Base-by-base conservation (phyloP, 2,329 filamentous ascomycete genomes). In the Ophiostoma sp. region DNA sequence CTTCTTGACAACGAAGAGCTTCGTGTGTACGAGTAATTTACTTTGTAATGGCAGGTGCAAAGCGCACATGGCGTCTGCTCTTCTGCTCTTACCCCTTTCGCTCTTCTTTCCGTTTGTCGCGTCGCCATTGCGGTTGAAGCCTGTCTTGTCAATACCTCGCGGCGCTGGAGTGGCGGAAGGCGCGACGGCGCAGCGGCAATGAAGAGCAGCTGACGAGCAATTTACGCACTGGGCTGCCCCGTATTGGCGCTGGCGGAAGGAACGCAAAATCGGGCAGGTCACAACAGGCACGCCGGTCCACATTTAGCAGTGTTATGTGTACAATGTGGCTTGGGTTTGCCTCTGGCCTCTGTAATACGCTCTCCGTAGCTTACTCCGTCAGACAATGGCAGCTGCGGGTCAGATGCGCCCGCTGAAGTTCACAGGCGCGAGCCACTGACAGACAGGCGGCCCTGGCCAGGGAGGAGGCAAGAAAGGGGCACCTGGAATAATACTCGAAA, bases 241-340 rank as follows among this genome's bases (percentile, higher is more conserved):
- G 11, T 55, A n/a, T 49, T 49, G 49, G 49, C 49, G 49, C 49
- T 40, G 36, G 58, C 38, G 38, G 58, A 62, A 62, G 58, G 58
- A 40, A 62, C 58, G 38, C 27, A 62, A 14, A 62, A 62, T 60
- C 36, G 36, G 58, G 58, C 38, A 62, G 58, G 36, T 62, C 9
- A 18, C 49, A 36, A 27, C 38, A n/a, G 58, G 58, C n/a, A 62
- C n/a, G 49, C 8, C 49, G 49, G 8, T 12, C 49, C 49, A 55
- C 49, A 55, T 62, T 41, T 40, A 41, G 55, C 55, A 63, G 38
- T 64, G 11, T 11, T 44, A 41, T 41, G 45, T 47, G 27, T 18
- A 27, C 18, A 52, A 3, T 55, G 49, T 55, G 49, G 18, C 49
- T 55, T 55, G 49, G 49, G 49, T 55, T 27, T 55, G 49, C 49